Base-by-base conservation (phyloP, 345 rosid species). In the Corchorus capsularis region DNA sequence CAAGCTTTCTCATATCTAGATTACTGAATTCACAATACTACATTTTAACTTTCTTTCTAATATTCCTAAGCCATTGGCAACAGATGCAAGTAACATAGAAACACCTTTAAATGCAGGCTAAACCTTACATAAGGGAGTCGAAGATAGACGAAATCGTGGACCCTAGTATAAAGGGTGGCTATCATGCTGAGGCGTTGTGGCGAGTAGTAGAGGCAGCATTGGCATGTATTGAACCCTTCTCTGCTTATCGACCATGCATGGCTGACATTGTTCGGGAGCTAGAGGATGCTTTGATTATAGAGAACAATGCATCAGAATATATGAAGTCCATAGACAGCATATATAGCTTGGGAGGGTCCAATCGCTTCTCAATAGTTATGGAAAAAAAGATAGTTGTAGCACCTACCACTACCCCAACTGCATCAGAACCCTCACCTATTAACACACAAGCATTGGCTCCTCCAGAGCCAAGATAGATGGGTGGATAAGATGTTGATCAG, bases 141-240 rank as follows among this genome's bases (percentile, higher is more conserved):
- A 86, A 75, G 88, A 91, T 89, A 16, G 92, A 91, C 35, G 95
- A 91, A 79, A 87, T 89, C 34, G 93, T 91, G 63, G 93, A 91
- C 74, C 95, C 89, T 12, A 82, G 66, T 84, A 80, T 85, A 60
- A 91, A 89, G 69, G 94, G 90, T 37, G 85, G 81, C 76, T 91
- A 89, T 84, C 95, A 89, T 45, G 88, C 87, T 19, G 95, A 89
- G 87, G 94, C 92, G 32, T 83, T 91, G 90, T 91, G 94, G 92
- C 86, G 91, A 75, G 92, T 89, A 69, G 91, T 91, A 15, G 94
- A 89, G 85, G 91, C 86, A 73, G 95, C 93, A 13, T 71, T 86
- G 83, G 85, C 91, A 69, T 91, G 95, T 70, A 91, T 80, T 6
- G 92, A 89, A 77, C 87, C 89, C 65, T 82, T 80, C 83, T 87